Evolutionary conservation across 2,329 filamentous ascomycete species (phyloP), one percentile per base, ranked within the genome.

Genomic region (Penicillium oxalicum): DNA sequence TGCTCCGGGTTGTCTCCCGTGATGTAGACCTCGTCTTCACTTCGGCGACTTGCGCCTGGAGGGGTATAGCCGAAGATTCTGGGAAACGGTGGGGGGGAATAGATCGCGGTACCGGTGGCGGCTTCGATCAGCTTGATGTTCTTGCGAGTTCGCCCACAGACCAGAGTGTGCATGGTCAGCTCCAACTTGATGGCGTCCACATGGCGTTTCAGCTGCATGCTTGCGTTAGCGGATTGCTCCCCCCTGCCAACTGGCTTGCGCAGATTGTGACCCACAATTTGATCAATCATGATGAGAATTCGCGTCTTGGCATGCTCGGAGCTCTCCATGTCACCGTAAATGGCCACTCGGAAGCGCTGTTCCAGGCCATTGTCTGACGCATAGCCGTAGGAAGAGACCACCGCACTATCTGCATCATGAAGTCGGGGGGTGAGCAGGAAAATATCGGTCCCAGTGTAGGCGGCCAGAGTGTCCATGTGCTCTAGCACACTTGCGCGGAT

Each of bases 81-180:
- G 11, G 91, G 91, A 66, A 97, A 97, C 0, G 91, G 87, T 6
- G 91, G 90, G 27, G 93, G 93, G 65, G 98, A 97, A 73, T 98
- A 98, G 61, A 98, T 97, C 55, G 93, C 91, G 7, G 93, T 97
- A 61, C 91, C 89, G 11, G 93, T 97, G 27, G 87, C 83, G 11
- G 93, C 95, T 71, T 98, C 93, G 63, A 98, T 96, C 61, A 93
- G 76, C 75, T 97, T 97, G 74, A 98, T 95, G 68, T 96, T 96
- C 76, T 95, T 95, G 59, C 93, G 82, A 59, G 91, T 91, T 42
- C 93, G 87, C 42, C 93, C 93, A 67, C 91, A 96, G 43, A 97
- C 84, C 47, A 96, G 78, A 49, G 90, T 93, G 67, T 98, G 93
- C 66, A 95, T 80, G 26, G 89, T 88, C 43, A 91, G 74, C 59